Base-by-base conservation (phyloP, 768 basidiomycete genomes). In the Coprinopsis sp. region DNA sequence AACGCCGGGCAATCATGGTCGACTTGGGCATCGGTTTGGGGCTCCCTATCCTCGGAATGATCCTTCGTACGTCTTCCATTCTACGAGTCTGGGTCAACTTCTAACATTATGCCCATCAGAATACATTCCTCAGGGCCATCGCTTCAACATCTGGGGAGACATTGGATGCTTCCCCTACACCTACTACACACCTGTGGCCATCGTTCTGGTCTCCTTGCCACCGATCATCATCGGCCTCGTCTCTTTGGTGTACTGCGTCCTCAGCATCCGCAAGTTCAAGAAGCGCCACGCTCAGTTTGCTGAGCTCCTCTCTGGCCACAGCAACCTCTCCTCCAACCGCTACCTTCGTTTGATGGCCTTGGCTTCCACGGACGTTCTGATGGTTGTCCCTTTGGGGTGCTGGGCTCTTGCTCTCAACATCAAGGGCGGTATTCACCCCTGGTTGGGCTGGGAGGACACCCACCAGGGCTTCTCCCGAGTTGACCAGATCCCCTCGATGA, bases 21-120 rank as follows among this genome's bases (percentile, higher is more conserved):
- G 79, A 81, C 58, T 59, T 81, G 14, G 63, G 67, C 1, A 76
- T 82, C 45, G 72, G 75, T 1, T 47, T 82, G 8, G 78, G 77
- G 2, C 51, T 79, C n/a, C 81, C 81, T 3, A 19, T 78, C 8
- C 30, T 81, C 12, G 62, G 64, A 44, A 75, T 78, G 68, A 55
- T 65, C 41, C 53, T 76, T 46, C 71, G 70, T 68, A 50, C 57
- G n/a, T 7, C 40, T 29, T 27, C 38, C 3, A 29, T 44, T 6
- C n/a, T n/a, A n/a, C n/a, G n/a, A n/a, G n/a, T n/a, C n/a, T n/a
- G n/a, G n/a, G n/a, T n/a, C n/a, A n/a, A n/a, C n/a, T n/a, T n/a
- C n/a, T n/a, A n/a, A n/a, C n/a, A n/a, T n/a, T 54, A 58, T 18
- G 63, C 58, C 30, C 27, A 23, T 38, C 19, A 73, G 71, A 72